phyloP scores from a whole-genome alignment of 345 rosid genomes.

The Acer negundo region DNA sequence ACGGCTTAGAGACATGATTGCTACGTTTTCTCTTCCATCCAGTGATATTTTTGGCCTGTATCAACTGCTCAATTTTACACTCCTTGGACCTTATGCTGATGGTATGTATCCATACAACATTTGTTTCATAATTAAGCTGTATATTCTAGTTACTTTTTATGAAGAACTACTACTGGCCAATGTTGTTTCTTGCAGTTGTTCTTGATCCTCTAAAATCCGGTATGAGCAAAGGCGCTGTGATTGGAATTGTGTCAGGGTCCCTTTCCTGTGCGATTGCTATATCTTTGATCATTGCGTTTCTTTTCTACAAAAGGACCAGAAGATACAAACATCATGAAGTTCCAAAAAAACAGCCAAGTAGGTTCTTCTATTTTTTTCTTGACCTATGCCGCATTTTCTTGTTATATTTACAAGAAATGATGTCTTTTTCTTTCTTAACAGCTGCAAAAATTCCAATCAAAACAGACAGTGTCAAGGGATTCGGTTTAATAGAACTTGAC shows the following conservation, averaged over 20 bases:
- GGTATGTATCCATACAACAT: conserved; percentile 33
- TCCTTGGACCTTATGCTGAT: conserved; percentile 34
- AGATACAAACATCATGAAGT: background rate
- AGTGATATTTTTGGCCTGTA: conserved; percentile 53
- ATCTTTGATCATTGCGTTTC: conserved; percentile 14
- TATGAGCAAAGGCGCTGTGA: conserved; percentile 27
- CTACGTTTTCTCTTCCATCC: conserved; percentile 27
- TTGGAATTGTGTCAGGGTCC: conserved; percentile 30
- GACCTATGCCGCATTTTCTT: too few species aligned
- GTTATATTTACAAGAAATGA: background rate
- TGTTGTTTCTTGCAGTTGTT: conserved; percentile 17
- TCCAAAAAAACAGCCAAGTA: conserved; percentile 24
- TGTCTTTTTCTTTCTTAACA: conserved; percentile 10
- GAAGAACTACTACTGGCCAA: too few species aligned
- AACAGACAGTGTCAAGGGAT: conserved; percentile 42
- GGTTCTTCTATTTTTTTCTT: conserved; percentile 10
- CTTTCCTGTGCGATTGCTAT: conserved; percentile 24
- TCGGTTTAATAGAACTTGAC: conserved; percentile 44
- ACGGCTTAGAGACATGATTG: conserved; percentile 33
- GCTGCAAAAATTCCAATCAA: conserved; percentile 38
- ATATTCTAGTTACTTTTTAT: background rate
- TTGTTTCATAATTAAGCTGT: background rate
- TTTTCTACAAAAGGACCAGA: conserved; percentile 17
- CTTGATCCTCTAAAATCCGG: conserved; percentile 20
- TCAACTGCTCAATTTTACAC: conserved; percentile 45